These are phyloP conservation scores for Tetraselmis chui DNA, from an alignment of 139 green algal species.

Conservation along the genomic window DNA sequence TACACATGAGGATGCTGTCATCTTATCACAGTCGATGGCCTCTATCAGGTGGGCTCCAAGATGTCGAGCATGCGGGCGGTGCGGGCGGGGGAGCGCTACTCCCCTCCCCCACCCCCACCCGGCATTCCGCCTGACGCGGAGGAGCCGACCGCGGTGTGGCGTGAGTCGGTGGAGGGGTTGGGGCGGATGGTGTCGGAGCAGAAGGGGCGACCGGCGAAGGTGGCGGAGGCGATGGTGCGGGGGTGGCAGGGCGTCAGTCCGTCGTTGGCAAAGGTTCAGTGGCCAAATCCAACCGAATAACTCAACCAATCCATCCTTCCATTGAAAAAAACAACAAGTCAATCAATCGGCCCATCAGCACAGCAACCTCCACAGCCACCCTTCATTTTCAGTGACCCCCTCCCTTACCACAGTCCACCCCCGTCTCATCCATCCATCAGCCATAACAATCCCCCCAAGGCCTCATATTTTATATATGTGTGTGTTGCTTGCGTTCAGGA, in stretches of 20 bases:
- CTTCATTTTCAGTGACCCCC: too few species aligned
- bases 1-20: too few species aligned
- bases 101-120: constrained; percentile 39
- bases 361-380: too few species aligned
- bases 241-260: constrained; percentile 52
- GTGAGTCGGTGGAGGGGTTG: constrained; percentile 31
- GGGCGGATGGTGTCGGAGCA: background rate
- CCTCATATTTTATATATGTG: too few species aligned
- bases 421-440: too few species aligned
- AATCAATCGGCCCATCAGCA: too few species aligned
- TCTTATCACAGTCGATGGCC: too few species aligned
- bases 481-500: too few species aligned
- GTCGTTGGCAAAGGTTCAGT: constrained; percentile 20
- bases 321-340: too few species aligned
- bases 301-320: too few species aligned
- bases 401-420: too few species aligned
- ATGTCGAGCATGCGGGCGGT: constrained; percentile 64
- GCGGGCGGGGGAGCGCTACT: constrained; percentile 56
- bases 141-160: constrained; percentile 28
- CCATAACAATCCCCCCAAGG: too few species aligned
- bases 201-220: constrained; percentile 8
- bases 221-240: background rate
- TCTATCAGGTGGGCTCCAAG: constrained; percentile 47
- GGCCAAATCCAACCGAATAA: background rate
- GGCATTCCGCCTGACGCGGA: constrained; percentile 42